Evolutionary conservation across 768 basidiomycete genomes (phyloP).

Genomic region (Nidula microcarpa): DNA sequence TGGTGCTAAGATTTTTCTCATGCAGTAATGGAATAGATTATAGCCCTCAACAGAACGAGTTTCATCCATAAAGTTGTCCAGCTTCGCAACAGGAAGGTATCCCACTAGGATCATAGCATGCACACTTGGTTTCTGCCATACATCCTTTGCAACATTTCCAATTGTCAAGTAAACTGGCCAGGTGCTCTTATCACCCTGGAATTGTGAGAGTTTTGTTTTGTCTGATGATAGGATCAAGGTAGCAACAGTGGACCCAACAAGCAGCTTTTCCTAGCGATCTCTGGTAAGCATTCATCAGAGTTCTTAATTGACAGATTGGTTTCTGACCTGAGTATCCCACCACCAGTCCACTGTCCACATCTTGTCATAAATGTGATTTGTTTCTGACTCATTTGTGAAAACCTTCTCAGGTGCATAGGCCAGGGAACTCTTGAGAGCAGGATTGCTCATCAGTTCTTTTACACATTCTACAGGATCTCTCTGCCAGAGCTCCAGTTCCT

Average conservation of each 20-base stretch:
- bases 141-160: constrained; percentile 29
- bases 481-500: too few relatives aligned
- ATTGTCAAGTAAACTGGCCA: constrained; percentile 41
- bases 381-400: constrained; percentile 8
- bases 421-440: constrained; percentile 20
- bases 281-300: background rate
- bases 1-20: constrained; percentile 18
- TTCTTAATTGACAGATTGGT: background rate
- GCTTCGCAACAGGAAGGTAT: constrained; percentile 31
- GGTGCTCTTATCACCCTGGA: constrained; percentile 31
- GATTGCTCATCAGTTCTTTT: constrained; percentile 22
- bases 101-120: constrained; percentile 27
- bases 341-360: constrained; percentile 23
- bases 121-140: constrained; percentile 17
- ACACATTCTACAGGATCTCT: constrained; percentile 24
- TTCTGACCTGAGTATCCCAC: constrained; percentile 26
- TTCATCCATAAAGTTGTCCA: constrained; percentile 17
- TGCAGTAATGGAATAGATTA: constrained; percentile 31
- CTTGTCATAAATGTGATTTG: constrained; percentile 13
- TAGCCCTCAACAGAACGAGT: constrained; percentile 11
- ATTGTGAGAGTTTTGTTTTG: constrained; percentile 25
- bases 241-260: constrained; percentile 19
- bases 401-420: constrained; percentile 20
- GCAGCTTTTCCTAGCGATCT: constrained; percentile 10
- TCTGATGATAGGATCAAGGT: constrained; percentile 33